Evolutionary conservation across 2,329 filamentous ascomycete genomes (phyloP), one percentile per base, ranked within the genome.

Genomic region (Gaeumannomyces tritici): DNA sequence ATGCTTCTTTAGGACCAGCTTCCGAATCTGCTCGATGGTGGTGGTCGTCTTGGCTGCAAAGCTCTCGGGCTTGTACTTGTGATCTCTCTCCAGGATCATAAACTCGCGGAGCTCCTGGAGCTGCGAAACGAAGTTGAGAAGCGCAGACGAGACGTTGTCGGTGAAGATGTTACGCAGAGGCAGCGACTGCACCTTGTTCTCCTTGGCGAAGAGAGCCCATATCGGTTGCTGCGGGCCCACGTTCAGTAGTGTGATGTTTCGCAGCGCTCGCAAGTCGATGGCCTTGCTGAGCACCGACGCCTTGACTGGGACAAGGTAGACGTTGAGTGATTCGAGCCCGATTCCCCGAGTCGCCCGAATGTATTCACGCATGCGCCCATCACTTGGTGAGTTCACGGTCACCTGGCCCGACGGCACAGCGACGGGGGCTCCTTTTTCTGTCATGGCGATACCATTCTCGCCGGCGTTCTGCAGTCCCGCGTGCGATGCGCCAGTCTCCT

Each of bases 251-350:
- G 84, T 85, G 24, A 89, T 74, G 58, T 77, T 78, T 65, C 74
- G 80, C n/a, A 89, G 74, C 4, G 75, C 75, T n/a, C 74, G 75
- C 4, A 89, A 67, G 66, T 89, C 83, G 47, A 89, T 73, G 0
- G 83, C 82, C 31, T 78, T 76, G 24, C 76, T 79, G 11, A 89
- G 68, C 0, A 87, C 78, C 0, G 81, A 82, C 2, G 84, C 77
- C 69, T 83, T 85, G 66, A 86, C 76, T 0, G 86, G 86, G 42
- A 89, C 79, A 35, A 86, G 76, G 67, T 86, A 77, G 29, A 88
- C 76, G 62, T 77, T 77, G 24, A 89, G 74, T 1, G 76, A 77
- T 60, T 82, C 73, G 1, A 89, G 75, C 1, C 80, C 74, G 15
- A 88, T 73, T 1, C 86, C 86, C 66, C 86, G 78, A 1, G 83